Percentiles rank a stretch among this genome's conserved stretches.
Evolutionary conservation across 148 eudicot genomes (phyloP).

Genomic region (Camellia granthamiana): DNA sequence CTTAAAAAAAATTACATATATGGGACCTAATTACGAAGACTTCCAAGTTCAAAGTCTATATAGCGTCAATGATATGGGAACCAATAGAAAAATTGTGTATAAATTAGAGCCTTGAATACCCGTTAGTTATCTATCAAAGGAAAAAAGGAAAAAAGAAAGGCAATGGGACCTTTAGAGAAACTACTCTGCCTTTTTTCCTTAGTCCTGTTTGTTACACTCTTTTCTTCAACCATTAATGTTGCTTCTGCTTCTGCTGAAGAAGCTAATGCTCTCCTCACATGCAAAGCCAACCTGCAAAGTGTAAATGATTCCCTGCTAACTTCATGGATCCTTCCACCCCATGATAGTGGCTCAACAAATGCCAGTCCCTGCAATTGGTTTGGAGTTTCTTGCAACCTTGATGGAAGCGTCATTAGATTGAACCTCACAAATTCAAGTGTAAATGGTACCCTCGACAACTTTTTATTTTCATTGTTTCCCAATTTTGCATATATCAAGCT

Average conservation of each 20-base stretch:
- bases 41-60: too few relatives aligned
- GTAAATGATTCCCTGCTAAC: conserved; percentile 15
- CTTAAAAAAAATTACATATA: too few relatives aligned
- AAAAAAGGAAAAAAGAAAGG: too few relatives aligned
- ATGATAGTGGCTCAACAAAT: background rate
- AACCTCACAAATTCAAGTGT: conserved; percentile 2
- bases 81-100: too few relatives aligned
- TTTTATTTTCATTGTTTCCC: background rate
- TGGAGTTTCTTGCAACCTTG: conserved; percentile 6
- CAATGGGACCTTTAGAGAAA: background rate
- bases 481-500: background rate
- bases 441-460: background rate
- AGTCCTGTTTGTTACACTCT: background rate
- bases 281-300: conserved; percentile 37
- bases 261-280: conserved; percentile 33
- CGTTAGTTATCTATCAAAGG: too few relatives aligned
- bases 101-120: too few relatives aligned
- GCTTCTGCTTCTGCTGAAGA: conserved; percentile 26
- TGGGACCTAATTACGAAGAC: too few relatives aligned
- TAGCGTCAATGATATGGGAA: too few relatives aligned
- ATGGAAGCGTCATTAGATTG: background rate
- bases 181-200: background rate
- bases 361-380: background rate
- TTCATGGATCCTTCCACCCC: conserved; percentile 32
- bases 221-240: background rate